Conservation (phyloP, 345 rosid species). For the Pelargonium nanum region DNA sequence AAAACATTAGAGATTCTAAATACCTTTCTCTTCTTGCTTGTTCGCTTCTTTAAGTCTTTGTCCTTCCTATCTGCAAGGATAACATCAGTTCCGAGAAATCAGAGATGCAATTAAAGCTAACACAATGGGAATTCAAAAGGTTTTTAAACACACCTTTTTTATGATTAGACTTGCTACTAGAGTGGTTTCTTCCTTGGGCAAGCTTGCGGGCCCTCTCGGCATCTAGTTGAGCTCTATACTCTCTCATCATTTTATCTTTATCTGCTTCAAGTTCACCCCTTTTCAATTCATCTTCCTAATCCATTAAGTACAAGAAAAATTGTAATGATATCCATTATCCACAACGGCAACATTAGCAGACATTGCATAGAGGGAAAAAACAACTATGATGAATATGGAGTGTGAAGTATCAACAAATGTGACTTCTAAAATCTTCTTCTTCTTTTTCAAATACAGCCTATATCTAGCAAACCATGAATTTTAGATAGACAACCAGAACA, state of each 20-base stretch:
- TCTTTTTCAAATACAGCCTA: too few species aligned
- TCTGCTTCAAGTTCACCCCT: slow-evolving; percentile 87
- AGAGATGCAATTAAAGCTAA: neutral
- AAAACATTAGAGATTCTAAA: slow-evolving; percentile 6
- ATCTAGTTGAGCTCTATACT: slow-evolving; percentile 94
- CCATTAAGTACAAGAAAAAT: slow-evolving; percentile 12
- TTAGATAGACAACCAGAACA: neutral
- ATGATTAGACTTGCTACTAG: slow-evolving; percentile 42
- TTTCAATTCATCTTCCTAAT: slow-evolving; percentile 79
- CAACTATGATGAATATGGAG: neutral
- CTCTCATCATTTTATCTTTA: slow-evolving; percentile 90
- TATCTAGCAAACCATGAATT: neutral
- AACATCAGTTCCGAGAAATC: slow-evolving; percentile 13
- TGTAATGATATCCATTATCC: neutral
- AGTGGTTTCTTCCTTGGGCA: slow-evolving; percentile 79
- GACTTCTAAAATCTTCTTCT: too few species aligned
- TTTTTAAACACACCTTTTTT: slow-evolving; percentile 39
- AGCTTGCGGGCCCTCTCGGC: slow-evolving; percentile 94
- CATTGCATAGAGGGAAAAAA: neutral
- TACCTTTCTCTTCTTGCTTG: slow-evolving; percentile 87
- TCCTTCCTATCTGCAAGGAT: slow-evolving; percentile 64
- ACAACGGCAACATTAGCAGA: too few species aligned
- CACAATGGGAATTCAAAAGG: slow-evolving; percentile 4
- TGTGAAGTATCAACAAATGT: too few species aligned
- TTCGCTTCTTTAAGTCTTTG: slow-evolving; percentile 64